Percentiles rank a stretch among this genome's conserved stretches.
Conservation (phyloP, 129 eudicot species). For the Tanacetum coccineum region DNA sequence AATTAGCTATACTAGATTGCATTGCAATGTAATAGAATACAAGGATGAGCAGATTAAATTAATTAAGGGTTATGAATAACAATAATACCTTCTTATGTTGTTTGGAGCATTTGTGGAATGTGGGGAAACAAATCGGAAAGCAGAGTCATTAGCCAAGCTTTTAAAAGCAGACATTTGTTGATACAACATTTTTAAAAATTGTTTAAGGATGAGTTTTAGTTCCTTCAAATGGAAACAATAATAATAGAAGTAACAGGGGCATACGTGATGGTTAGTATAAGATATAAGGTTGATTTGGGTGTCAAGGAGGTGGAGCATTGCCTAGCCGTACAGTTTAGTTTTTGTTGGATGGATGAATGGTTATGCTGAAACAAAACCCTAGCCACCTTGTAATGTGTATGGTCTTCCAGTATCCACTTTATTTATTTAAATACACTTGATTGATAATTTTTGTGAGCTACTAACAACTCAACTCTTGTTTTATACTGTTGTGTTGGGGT, state of each 20-base stretch:
- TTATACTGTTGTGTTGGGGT: too few species aligned
- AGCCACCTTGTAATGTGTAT: constrained; percentile 13
- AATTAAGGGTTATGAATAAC: too few species aligned
- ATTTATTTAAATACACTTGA: neutral
- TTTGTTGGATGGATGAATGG: too few species aligned
- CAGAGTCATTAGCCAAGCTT: constrained; percentile 23
- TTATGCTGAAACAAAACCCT: constrained; percentile 20
- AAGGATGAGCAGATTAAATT: too few species aligned
- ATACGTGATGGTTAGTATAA: neutral
- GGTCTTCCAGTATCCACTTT: neutral
- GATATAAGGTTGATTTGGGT: constrained; percentile 19
- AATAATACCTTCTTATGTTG: too few species aligned
- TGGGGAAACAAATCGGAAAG: constrained; percentile 23
- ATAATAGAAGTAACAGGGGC: neutral
- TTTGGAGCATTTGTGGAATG: constrained; percentile 14
- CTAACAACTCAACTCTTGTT: neutral
- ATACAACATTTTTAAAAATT: neutral
- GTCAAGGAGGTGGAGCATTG: constrained; percentile 33
- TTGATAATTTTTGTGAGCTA: too few species aligned
- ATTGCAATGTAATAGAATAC: too few species aligned
- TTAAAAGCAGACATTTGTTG: constrained; percentile 34
- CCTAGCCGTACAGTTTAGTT: constrained; percentile 4
- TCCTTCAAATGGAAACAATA: too few species aligned
- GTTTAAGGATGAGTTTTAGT: too few species aligned
- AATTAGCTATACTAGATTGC: too few species aligned